Percentiles rank a stretch among this genome's conserved stretches.
Conservation (phyloP, 306 rosid genomes). For the Carpinus fangiana region DNA sequence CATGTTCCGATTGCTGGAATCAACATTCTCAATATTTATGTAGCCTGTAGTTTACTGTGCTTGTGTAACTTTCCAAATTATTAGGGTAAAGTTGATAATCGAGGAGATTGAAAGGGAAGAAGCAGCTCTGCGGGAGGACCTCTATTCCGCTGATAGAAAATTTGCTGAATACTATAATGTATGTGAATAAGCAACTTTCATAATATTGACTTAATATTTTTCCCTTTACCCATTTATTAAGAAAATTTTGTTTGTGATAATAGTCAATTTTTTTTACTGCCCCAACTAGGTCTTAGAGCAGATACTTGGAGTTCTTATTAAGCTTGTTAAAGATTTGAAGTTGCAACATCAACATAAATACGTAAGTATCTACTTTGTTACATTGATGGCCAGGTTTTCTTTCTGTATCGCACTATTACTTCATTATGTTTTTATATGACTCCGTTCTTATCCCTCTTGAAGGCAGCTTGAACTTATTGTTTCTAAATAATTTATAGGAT, state of each 20-base stretch:
- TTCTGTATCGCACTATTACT: neutral
- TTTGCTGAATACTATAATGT: constrained; percentile 89
- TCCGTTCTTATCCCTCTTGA: constrained; percentile 5
- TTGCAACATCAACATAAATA: constrained; percentile 90
- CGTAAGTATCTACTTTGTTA: constrained; percentile 44
- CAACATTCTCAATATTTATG: constrained; percentile 17
- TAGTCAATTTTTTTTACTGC: constrained; percentile 18
- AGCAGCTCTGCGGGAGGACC: constrained; percentile 77
- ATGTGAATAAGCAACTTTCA: constrained; percentile 21
- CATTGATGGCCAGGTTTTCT: constrained; percentile 10
- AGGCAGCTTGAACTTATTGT: constrained; percentile 9
- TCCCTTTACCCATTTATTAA: constrained; percentile 14
- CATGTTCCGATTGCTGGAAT: constrained; percentile 18
- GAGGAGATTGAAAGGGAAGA: constrained; percentile 94
- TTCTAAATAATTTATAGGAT: constrained; percentile 50
- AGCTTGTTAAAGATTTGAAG: constrained; percentile 91
- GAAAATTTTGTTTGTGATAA: constrained; percentile 8
- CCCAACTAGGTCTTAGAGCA: constrained; percentile 82
- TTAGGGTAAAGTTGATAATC: constrained; percentile 81
- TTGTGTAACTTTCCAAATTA: constrained; percentile 22
- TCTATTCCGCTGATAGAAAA: constrained; percentile 82
- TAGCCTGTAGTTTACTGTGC: constrained; percentile 21
- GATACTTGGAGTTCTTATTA: constrained; percentile 83
- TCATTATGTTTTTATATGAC: neutral
- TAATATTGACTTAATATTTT: constrained; percentile 8